Evolutionary conservation across 2,329 filamentous ascomycete species (phyloP), one percentile per base, ranked within the genome.

Genomic region (Sclerotinia minor): DNA sequence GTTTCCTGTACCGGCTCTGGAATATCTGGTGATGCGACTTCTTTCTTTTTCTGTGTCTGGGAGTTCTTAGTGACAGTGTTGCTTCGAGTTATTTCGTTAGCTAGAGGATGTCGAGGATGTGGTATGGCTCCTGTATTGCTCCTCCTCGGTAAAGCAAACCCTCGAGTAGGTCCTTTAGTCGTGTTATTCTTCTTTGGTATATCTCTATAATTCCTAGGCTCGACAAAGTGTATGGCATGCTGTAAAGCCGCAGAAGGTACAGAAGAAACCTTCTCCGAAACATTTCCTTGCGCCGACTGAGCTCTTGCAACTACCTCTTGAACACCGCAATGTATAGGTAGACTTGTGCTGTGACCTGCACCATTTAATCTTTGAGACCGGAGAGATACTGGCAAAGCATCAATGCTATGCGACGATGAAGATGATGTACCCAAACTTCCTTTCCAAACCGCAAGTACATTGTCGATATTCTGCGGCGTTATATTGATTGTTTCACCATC

Each of bases 371-470:
- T n/a, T 13, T 19, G 59, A 50, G 45, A n/a, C 2, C 45, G 32
- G 26, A 38, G 11, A 21, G 15, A 2, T 7, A 50, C 38, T 15
- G 45, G n/a, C 15, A 52, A 21, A 0, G n/a, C 45, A 19, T 50
- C 32, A 8, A 26, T 19, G 19, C 59, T 50, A 6, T n/a, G 15
- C 8, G 32, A 63, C n/a, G 59, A 50, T 11, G 45, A 19, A 8
- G 15, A 41, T 13, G 59, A 50, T 26, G 59, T 38, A 11, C 58
- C 58, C 17, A 60, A 19, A 5, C 26, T 32, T 24, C 59, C 45
- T 63, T 63, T 63, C 13, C 32, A 52, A 41, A 63, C n/a, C 17
- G 59, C 59, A 38, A 63, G 59, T 26, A 63, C 32, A 26, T 38
- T 8, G 19, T 50, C 59, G n/a, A 63, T 38, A 19, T 63, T 63